These are phyloP conservation scores for Leucosporidium creatinivorum DNA, from an alignment of 768 basidiomycete species.

Conservation along the genomic window DNA sequence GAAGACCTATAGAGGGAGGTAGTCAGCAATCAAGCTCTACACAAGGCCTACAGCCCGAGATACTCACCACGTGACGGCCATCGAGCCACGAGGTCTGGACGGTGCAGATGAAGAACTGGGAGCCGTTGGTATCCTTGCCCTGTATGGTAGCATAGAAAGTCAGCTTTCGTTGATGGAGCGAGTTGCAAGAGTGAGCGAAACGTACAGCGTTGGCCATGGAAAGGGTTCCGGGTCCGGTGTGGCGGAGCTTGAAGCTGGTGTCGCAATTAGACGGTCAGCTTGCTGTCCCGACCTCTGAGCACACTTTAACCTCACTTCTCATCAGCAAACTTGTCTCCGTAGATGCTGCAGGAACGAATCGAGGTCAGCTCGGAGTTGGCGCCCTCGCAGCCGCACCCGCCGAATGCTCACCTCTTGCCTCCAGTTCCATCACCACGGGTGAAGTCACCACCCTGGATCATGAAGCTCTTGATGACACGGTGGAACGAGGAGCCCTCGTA, in stretches of 20 bases:
- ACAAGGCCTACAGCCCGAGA: constrained; percentile 39
- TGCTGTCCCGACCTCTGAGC: too few relatives aligned
- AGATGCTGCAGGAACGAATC: constrained; percentile 54
- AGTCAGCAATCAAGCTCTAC: background rate
- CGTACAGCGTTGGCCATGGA: constrained; percentile 69
- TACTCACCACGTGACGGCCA: constrained; percentile 47
- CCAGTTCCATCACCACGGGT: constrained; percentile 78
- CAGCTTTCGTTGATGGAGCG: background rate
- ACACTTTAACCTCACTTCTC: constrained; percentile 56
- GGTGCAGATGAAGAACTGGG: constrained; percentile 34
- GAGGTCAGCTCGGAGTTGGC: background rate
- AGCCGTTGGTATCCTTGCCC: constrained; percentile 16
- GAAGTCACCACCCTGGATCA: constrained; percentile 98
- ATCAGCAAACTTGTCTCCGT: constrained; percentile 80
- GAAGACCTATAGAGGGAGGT: constrained; percentile 53
- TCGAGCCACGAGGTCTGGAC: constrained; percentile 34
- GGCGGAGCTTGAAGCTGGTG: constrained; percentile 79
- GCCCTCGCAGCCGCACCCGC: background rate
- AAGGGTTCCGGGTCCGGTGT: constrained; percentile 72
- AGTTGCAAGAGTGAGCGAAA: constrained; percentile 58
- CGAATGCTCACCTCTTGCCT: constrained; percentile 51
- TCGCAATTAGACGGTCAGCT: background rate
- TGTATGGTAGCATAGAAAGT: background rate
- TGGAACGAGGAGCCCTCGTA: constrained; percentile 97
- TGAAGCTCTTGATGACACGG: constrained; percentile 17